These are phyloP conservation scores for Astragalus membranaceus DNA, from an alignment of 306 rosid genomes.

Conservation along the genomic window DNA sequence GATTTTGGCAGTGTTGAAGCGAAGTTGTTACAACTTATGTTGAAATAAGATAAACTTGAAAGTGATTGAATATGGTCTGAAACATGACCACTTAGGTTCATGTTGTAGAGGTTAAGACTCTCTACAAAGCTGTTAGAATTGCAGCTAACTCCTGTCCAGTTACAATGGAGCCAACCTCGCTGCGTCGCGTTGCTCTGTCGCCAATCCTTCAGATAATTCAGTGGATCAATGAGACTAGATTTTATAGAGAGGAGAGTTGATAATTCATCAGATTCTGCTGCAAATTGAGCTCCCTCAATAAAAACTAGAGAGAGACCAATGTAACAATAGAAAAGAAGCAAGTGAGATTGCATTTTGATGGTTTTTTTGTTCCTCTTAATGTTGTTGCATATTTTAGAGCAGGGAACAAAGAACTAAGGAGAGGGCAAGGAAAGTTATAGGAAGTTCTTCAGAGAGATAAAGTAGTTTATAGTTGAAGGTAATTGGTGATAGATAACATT, in stretches of 20 bases:
- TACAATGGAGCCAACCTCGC: slow-evolving; percentile 39
- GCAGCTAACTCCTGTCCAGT: slow-evolving; percentile 76
- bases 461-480: slow-evolving; percentile 22
- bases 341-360: slow-evolving; percentile 35
- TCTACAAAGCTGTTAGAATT: slow-evolving; percentile 49
- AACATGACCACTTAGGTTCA: slow-evolving; percentile 67
- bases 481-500: not conserved
- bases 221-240: slow-evolving; percentile 52
- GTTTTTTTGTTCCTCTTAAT: slow-evolving; percentile 32
- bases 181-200: slow-evolving; percentile 25
- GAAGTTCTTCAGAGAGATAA: slow-evolving; percentile 16
- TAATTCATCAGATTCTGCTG: slow-evolving; percentile 31
- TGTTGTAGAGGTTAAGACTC: slow-evolving; percentile 71
- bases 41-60: slow-evolving; percentile 40
- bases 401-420: slow-evolving; percentile 26
- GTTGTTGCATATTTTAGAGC: slow-evolving; percentile 29
- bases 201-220: slow-evolving; percentile 57
- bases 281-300: slow-evolving; percentile 31
- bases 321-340: slow-evolving; percentile 48
- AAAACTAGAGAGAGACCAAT: slow-evolving; percentile 44
- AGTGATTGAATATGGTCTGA: slow-evolving; percentile 52
- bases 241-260: slow-evolving; percentile 52
- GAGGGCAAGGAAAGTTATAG: slow-evolving; percentile 19
- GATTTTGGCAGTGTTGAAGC: slow-evolving; percentile 52
- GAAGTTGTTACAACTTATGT: slow-evolving; percentile 56